Conservation (phyloP, 768 basidiomycete species). For the Wakefieldia striispora region DNA sequence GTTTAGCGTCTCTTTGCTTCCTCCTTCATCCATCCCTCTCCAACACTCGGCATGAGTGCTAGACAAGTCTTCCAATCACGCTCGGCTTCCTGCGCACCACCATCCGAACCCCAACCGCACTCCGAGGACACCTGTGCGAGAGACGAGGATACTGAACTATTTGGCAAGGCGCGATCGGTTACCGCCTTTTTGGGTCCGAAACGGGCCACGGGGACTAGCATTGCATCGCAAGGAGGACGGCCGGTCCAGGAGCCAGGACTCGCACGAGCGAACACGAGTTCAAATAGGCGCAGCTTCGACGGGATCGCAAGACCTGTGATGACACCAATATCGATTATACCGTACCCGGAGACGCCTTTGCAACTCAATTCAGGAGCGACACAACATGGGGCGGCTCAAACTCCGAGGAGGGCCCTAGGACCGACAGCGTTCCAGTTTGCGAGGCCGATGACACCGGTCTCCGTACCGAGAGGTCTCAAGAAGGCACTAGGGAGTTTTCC, state of each 20-base stretch:
- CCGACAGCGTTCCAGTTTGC: slow-evolving; percentile 11
- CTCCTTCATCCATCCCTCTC: neutral
- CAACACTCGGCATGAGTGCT: slow-evolving; percentile 21
- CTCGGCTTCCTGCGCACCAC: slow-evolving; percentile 9
- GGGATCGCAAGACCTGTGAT: slow-evolving; percentile 22
- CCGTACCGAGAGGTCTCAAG: slow-evolving; percentile 12
- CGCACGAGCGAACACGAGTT: neutral
- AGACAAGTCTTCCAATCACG: slow-evolving; percentile 27
- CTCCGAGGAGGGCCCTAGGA: slow-evolving; percentile 15
- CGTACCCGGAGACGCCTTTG: slow-evolving; percentile 10
- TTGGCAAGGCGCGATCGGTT: slow-evolving; percentile 20
- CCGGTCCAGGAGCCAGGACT: slow-evolving; percentile 6
- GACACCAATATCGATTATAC: slow-evolving; percentile 24
- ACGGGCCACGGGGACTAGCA: slow-evolving; percentile 3
- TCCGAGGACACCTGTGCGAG: neutral
- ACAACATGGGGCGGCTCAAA: slow-evolving; percentile 12
- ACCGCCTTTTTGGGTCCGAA: slow-evolving; percentile 23
- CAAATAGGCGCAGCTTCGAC: slow-evolving; percentile 22
- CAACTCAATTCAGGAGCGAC: slow-evolving; percentile 4
- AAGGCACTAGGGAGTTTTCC: slow-evolving; percentile 6
- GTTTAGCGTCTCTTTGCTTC: neutral
- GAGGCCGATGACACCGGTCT: slow-evolving; percentile 19
- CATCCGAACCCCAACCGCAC: slow-evolving; percentile 8
- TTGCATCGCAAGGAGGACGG: neutral
- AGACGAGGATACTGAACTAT: slow-evolving; percentile 8